Percentiles rank a stretch among this genome's conserved stretches.
These are phyloP conservation scores for Globisporangium camurandrum DNA, from an alignment of 352 stramenopile species.

Conservation along the genomic window DNA sequence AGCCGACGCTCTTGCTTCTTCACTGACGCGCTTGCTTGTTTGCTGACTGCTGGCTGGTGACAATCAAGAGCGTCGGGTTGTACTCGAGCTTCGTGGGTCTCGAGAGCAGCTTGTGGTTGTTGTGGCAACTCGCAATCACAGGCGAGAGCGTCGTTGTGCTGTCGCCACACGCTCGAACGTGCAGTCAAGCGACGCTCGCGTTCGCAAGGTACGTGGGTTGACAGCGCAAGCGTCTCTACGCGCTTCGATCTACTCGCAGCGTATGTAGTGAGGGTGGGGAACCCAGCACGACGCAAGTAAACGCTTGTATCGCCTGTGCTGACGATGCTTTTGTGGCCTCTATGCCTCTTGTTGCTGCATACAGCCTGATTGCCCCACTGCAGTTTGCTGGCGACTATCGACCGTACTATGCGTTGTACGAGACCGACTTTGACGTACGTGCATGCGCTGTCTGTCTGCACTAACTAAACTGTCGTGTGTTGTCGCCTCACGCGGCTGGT, in stretches of 20 bases:
- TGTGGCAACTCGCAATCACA: slow-evolving; percentile 84
- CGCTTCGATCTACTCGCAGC: too few relatives aligned
- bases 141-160: slow-evolving; percentile 76
- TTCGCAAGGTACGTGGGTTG: slow-evolving; percentile 55
- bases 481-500: not conserved
- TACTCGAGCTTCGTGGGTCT: slow-evolving; percentile 82
- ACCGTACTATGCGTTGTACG: slow-evolving; percentile 84
- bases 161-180: slow-evolving; percentile 69
- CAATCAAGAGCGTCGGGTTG: slow-evolving; percentile 55
- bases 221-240: not conserved
- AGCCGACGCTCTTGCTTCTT: too few relatives aligned
- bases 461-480: too few relatives aligned
- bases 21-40: too few relatives aligned
- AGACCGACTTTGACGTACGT: slow-evolving; percentile 73
- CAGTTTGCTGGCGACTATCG: slow-evolving; percentile 75
- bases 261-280: too few relatives aligned
- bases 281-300: too few relatives aligned
- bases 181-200: slow-evolving; percentile 71
- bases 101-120: slow-evolving; percentile 61
- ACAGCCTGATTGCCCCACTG: slow-evolving; percentile 73
- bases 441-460: not conserved
- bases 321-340: too few relatives aligned
- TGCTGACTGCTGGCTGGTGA: not conserved
- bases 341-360: too few relatives aligned
- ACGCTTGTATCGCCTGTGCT: too few relatives aligned